These are phyloP conservation scores for Schizonepeta tenuifolia DNA, from an alignment of 257 asterid genomes.

Conservation along the genomic window DNA sequence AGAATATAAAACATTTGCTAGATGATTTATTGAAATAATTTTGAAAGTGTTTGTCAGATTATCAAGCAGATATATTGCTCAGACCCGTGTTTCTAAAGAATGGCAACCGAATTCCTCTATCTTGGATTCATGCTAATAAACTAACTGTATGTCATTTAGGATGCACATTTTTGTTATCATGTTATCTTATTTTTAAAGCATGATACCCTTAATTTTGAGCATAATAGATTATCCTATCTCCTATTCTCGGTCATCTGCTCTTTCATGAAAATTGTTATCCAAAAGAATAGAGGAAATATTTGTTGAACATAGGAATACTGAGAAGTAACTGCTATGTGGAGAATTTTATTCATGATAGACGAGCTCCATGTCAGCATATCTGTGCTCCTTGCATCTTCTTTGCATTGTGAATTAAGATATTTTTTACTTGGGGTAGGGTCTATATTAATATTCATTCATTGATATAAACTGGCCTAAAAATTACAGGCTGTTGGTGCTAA, in stretches of 20 bases:
- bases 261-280: neutral
- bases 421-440: neutral
- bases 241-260: neutral
- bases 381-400: conserved; percentile 23
- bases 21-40: conserved; percentile 10
- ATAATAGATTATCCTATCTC: neutral
- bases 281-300: conserved; percentile 15
- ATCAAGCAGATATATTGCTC: neutral
- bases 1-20: neutral
- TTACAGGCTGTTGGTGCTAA: conserved; percentile 65
- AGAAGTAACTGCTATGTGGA: neutral
- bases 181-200: neutral
- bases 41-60: neutral
- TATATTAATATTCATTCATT: neutral
- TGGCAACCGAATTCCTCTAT: conserved; percentile 1
- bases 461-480: conserved; percentile 20
- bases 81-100: neutral
- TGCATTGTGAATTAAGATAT: neutral
- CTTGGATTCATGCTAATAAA: conserved; percentile 14
- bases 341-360: neutral
- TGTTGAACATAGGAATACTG: neutral
- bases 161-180: neutral
- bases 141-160: neutral
- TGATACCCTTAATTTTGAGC: neutral
- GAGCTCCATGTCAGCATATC: conserved; percentile 17